Conservation (phyloP, 73 alveolate genomes). For the Symbiodinium natans region DNA sequence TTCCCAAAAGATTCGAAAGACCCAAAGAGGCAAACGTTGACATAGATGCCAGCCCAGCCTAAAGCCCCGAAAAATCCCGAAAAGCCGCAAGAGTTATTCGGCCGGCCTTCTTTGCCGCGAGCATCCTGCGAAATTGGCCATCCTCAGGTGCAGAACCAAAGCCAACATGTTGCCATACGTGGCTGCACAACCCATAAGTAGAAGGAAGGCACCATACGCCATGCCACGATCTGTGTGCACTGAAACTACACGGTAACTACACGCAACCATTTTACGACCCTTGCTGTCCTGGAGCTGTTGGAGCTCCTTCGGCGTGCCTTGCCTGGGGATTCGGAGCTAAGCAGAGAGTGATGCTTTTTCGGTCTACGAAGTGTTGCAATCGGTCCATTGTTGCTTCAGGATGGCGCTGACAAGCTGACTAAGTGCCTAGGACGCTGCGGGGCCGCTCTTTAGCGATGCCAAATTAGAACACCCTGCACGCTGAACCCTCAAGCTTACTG, state of each 20-base stretch:
- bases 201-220: neutral
- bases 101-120: constrained; percentile 82
- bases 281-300: constrained; percentile 5
- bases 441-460: neutral
- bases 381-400: neutral
- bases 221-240: neutral
- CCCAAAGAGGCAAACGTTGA: too few relatives aligned
- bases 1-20: too few relatives aligned
- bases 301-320: constrained; percentile 70
- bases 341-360: neutral
- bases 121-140: constrained; percentile 77
- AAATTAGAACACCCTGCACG: neutral
- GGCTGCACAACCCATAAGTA: neutral
- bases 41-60: too few relatives aligned
- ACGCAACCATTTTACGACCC: neutral
- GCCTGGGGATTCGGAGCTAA: neutral
- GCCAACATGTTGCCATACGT: too few relatives aligned
- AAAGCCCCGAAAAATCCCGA: too few relatives aligned
- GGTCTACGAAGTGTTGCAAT: neutral
- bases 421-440: too few relatives aligned
- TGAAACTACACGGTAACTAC: neutral
- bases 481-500: neutral
- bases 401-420: neutral
- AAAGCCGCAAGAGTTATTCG: too few relatives aligned
- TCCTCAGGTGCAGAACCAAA: neutral